A percentile compares a stretch with the other conserved stretches of the same genome.
Conservation (phyloP, 305 asterid species). For the Fraxinus platypoda region DNA sequence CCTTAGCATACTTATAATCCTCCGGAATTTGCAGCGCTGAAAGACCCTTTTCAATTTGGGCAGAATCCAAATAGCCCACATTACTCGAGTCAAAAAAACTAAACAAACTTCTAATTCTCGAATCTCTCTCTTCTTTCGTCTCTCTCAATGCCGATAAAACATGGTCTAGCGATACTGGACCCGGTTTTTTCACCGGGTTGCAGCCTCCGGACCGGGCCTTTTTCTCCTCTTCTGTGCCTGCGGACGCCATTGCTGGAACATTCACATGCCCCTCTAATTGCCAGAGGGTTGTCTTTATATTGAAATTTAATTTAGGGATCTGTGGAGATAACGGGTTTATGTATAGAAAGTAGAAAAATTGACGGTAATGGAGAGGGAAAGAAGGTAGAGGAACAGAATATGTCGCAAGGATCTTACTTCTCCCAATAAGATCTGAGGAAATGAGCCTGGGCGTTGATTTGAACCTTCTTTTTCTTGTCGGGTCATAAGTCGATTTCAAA, state of each 20-base stretch:
- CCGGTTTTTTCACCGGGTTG: conserved; percentile 79
- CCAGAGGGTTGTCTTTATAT: background rate
- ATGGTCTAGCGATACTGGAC: conserved; percentile 87
- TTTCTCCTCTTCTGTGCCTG: conserved; percentile 24
- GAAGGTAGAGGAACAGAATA: background rate
- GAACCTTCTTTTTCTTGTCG: background rate
- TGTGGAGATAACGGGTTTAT: background rate
- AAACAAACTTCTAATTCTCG: conserved; percentile 71
- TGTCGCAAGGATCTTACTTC: background rate
- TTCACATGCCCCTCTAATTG: conserved; percentile 48
- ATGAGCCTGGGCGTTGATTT: background rate
- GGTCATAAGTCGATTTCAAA: background rate
- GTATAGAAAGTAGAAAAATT: background rate
- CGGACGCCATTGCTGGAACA: conserved; percentile 46
- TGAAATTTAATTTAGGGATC: conserved; percentile 2
- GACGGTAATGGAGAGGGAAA: background rate
- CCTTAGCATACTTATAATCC: conserved; percentile 97
- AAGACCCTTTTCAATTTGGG: conserved; percentile 74
- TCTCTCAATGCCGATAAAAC: conserved; percentile 84
- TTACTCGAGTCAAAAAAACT: conserved; percentile 72
- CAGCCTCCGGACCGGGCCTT: conserved; percentile 58
- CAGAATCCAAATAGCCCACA: conserved; percentile 71
- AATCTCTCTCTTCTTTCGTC: conserved; percentile 80
- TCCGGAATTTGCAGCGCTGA: conserved; percentile 91
- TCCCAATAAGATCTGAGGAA: background rate